phyloP scores from a whole-genome alignment of 2,329 filamentous ascomycete species.

The Sporothrix dimorphospora region DNA sequence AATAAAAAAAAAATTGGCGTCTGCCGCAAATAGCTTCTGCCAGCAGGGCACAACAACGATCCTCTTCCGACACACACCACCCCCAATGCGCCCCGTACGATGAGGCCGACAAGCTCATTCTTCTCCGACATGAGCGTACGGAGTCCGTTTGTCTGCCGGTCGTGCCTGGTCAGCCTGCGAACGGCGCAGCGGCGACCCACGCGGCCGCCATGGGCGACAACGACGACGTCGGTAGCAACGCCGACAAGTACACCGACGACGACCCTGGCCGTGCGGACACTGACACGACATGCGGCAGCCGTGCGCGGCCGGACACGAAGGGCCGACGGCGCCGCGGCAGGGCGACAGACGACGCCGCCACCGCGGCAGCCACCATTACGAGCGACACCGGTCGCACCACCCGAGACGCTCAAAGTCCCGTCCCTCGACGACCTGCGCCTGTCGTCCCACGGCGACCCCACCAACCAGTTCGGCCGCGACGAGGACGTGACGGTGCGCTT shows the following conservation, averaged over 20 bases:
- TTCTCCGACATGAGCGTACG: slow-evolving; percentile 31
- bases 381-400: neutral
- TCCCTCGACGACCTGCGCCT: neutral
- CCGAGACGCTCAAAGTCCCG: neutral
- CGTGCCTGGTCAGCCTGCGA: slow-evolving; percentile 34
- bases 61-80: neutral
- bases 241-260: neutral
- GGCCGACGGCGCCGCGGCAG: neutral
- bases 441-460: slow-evolving; percentile 26
- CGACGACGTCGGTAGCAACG: neutral
- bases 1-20: slow-evolving; percentile 10
- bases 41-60: neutral
- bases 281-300: neutral
- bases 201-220: neutral
- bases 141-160: slow-evolving; percentile 34
- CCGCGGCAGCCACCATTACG: neutral
- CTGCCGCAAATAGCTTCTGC: neutral
- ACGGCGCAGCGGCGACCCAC: neutral
- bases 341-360: neutral
- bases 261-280: neutral
- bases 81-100: slow-evolving; percentile 2
- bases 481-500: slow-evolving; percentile 45
- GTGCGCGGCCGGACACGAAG: slow-evolving; percentile 18
- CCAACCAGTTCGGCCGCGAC: slow-evolving; percentile 10
- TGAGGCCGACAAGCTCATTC: slow-evolving; percentile 29